These are phyloP conservation scores for Verticillium isaacii DNA, from an alignment of 2,329 filamentous ascomycete species.

Conservation along the genomic window DNA sequence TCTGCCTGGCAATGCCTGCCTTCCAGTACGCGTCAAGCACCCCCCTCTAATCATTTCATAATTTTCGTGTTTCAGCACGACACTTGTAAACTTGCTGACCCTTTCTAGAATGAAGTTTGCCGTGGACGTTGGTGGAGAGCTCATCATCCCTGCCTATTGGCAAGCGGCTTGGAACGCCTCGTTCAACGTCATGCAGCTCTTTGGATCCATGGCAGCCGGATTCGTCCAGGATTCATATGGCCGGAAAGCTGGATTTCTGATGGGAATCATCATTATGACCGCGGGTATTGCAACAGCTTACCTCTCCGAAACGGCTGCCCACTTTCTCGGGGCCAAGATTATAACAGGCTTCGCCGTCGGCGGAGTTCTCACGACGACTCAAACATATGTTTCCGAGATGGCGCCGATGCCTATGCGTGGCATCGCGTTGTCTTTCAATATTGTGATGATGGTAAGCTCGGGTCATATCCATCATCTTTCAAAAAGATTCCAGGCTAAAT, in stretches of 20 bases:
- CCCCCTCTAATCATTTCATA: neutral
- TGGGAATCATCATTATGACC: slow-evolving; percentile 8
- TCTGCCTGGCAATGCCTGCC: slow-evolving; percentile 15
- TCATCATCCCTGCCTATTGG: slow-evolving; percentile 17
- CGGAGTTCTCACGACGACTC: slow-evolving; percentile 10
- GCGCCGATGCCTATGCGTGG: slow-evolving; percentile 9
- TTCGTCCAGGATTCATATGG: slow-evolving; percentile 14
- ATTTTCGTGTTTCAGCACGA: no score
- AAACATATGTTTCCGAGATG: slow-evolving; percentile 14
- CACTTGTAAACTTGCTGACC: neutral
- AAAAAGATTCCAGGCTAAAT: no score
- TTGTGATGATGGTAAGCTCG: neutral
- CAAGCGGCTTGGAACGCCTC: slow-evolving; percentile 17
- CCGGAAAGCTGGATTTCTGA: slow-evolving; percentile 9
- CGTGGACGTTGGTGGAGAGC: slow-evolving; percentile 10
- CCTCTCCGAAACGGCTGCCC: slow-evolving; percentile 6
- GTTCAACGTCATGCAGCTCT: slow-evolving; percentile 14
- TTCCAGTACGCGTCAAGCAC: slow-evolving; percentile 10
- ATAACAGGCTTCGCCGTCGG: slow-evolving; percentile 15
- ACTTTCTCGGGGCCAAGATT: slow-evolving; percentile 17
- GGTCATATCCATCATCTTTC: neutral
- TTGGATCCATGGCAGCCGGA: slow-evolving; percentile 13
- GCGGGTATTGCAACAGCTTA: slow-evolving; percentile 14
- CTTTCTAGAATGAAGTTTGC: slow-evolving; percentile 10
- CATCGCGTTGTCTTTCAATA: slow-evolving; percentile 10